Evolutionary conservation across 2,329 filamentous ascomycete species (phyloP).

Genomic region (Thermomyces lanuginosus): DNA sequence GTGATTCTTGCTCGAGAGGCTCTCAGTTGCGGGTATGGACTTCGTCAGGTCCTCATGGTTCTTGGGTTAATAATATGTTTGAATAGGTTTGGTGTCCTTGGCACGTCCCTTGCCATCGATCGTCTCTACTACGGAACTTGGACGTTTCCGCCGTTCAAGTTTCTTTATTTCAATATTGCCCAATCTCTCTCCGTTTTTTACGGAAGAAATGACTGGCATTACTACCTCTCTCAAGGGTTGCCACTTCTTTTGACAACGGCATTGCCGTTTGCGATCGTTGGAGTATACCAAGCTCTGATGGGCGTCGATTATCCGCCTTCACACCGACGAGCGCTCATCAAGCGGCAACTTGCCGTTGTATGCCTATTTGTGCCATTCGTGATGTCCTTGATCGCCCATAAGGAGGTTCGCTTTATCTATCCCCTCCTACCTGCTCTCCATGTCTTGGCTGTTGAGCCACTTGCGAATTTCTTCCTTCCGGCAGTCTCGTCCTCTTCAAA

Average conservation of each 20-base stretch:
- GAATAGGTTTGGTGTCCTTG: constrained; percentile 42
- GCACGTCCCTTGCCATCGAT: constrained; percentile 51
- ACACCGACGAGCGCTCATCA: constrained; percentile 14
- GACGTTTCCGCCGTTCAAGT: constrained; percentile 77
- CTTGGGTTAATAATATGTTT: constrained; percentile 1
- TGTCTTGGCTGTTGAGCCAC: constrained; percentile 54
- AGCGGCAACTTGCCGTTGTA: constrained; percentile 41
- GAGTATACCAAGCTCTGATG: constrained; percentile 39
- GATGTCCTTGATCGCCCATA: constrained; percentile 74
- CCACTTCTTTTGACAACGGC: constrained; percentile 73
- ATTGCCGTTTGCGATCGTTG: constrained; percentile 56
- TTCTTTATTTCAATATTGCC: constrained; percentile 78
- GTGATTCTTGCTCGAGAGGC: constrained; percentile 46
- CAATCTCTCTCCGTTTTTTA: constrained; percentile 86
- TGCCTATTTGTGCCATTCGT: constrained; percentile 43
- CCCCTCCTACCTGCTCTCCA: constrained; percentile 78
- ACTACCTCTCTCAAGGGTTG: constrained; percentile 80
- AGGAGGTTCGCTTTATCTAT: constrained; percentile 94
- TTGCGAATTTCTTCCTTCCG: constrained; percentile 48
- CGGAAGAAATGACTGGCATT: constrained; percentile 76
- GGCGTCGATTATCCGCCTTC: constrained; percentile 8
- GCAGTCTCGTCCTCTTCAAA: constrained; percentile 18
- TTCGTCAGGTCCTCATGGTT: neutral
- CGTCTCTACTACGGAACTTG: constrained; percentile 65
- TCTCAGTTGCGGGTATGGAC: constrained; percentile 38